Base-by-base conservation (phyloP, 305 asterid genomes). In the Striga hermonthica region DNA sequence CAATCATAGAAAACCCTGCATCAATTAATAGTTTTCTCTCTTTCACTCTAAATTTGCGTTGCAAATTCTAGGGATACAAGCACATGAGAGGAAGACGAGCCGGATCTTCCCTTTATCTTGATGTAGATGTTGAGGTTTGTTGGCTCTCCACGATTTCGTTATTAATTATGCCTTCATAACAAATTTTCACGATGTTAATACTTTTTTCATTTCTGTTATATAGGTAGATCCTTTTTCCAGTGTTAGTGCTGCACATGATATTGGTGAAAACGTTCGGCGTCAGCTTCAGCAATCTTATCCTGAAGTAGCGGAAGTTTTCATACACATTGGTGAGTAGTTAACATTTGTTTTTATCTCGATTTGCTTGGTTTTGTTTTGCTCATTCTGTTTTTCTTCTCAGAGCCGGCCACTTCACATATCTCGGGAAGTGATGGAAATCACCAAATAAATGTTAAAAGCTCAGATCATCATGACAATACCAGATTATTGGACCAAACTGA, bases 151-250 rank as follows among this genome's bases (percentile, higher is more conserved):
- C 6, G 6, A 64, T 66, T 43, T 52, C 57, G 50, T 22, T 43
- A 68, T 9, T 39, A 50, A 9, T 41, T 13, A 37, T 41, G 52
- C 66, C 28, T 48, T 16, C n/a, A 8, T 68, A 22, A 22, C 31
- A 22, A 22, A 22, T 22, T 22, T 22, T 22, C 31, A 2, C 31
- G 2, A 22, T 44, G 14, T 58, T 22, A 6, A 4, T 55, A 22
- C 12, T 50, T 14, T 5, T 9, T 66, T 76, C 15, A n/a, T 55
- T 47, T 0, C 10, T 10, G 38, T 8, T 5, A 40, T 75, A 76
- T 75, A 93, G 99, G 97, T 93, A 12, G 96, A 90, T 68, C 99
- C 97, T 10, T 93, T 88, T 75, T 88, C 94, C 64, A 93, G 97
- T 77, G 91, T 90, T 52, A 93, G 96, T 75, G 95, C 87, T 75